Conservation (phyloP, 805 yeast species). For the Pichia rugopelliculosa region DNA sequence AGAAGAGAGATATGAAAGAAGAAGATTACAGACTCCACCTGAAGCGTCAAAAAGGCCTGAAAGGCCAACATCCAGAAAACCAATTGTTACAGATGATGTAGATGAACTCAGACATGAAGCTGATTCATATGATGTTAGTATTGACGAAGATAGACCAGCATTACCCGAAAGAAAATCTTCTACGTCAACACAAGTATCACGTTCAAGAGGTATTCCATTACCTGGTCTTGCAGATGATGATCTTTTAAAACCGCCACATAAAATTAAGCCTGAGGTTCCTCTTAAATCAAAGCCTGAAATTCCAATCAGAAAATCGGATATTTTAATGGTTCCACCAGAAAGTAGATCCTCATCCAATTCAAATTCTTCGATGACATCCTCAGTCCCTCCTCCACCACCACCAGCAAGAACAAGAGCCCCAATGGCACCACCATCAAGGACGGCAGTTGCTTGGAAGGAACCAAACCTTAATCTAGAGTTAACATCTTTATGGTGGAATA, state of each 20-base stretch:
- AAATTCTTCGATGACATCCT: slow-evolving; percentile 8
- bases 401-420: slow-evolving; percentile 16
- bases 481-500: slow-evolving; percentile 40
- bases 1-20: slow-evolving; percentile 1
- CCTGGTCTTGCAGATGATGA: slow-evolving; percentile 5
- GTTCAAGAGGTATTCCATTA: slow-evolving; percentile 5
- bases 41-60: neutral
- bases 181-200: neutral
- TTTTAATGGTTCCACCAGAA: neutral
- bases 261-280: slow-evolving; percentile 5
- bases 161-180: slow-evolving; percentile 18
- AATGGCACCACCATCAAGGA: slow-evolving; percentile 31
- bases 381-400: slow-evolving; percentile 10
- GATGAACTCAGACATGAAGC: neutral
- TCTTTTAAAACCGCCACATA: neutral
- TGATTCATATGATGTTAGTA: slow-evolving; percentile 5
- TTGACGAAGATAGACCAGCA: slow-evolving; percentile 24
- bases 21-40: neutral
- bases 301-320: slow-evolving; percentile 3
- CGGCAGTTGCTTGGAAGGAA: slow-evolving; percentile 19
- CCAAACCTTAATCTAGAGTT: slow-evolving; percentile 39
- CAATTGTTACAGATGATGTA: neutral
- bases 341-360: neutral
- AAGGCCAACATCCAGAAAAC: neutral
- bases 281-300: slow-evolving; percentile 9